A percentile compares a stretch with the other conserved stretches of the same genome.
Conservation (phyloP, 495 filamentous ascomycete genomes). For the Tuber microsphaerosporum region DNA sequence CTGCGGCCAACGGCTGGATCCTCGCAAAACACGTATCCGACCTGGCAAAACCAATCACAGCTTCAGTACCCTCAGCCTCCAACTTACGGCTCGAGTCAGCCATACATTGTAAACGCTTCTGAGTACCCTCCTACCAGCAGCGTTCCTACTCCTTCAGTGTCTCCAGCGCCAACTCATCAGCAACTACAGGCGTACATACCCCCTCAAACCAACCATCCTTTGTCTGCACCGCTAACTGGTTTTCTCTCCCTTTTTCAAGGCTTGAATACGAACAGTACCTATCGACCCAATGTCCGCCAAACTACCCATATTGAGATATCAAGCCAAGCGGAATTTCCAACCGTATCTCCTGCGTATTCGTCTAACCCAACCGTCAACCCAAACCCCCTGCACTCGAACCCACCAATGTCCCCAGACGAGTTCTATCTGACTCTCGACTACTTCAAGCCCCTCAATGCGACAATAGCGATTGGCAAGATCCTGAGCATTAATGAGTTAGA, state of each 20-base stretch:
- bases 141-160: slow-evolving; percentile 13
- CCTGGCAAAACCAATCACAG: slow-evolving; percentile 27
- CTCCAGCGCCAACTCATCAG: slow-evolving; percentile 25
- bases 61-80: slow-evolving; percentile 25
- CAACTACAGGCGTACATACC: slow-evolving; percentile 37
- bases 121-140: slow-evolving; percentile 3
- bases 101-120: slow-evolving; percentile 2
- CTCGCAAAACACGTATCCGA: slow-evolving; percentile 11
- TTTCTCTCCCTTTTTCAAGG: slow-evolving; percentile 24
- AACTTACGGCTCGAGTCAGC: slow-evolving; percentile 9
- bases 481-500: slow-evolving; percentile 26
- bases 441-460: slow-evolving; percentile 26
- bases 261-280: slow-evolving; percentile 32
- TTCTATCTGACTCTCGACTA: slow-evolving; percentile 36
- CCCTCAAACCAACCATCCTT: slow-evolving; percentile 25
- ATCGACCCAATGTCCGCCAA: slow-evolving; percentile 25
- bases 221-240: slow-evolving; percentile 32
- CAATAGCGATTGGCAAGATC: slow-evolving; percentile 33
- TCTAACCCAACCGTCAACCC: slow-evolving; percentile 29
- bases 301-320: slow-evolving; percentile 18
- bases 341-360: slow-evolving; percentile 25
- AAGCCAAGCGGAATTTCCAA: slow-evolving; percentile 12
- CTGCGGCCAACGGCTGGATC: slow-evolving; percentile 16
- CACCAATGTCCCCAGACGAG: slow-evolving; percentile 24
- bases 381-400: slow-evolving; percentile 33